These are phyloP conservation scores for Lagenaria siceraria DNA, from an alignment of 306 rosid species.

Conservation along the genomic window DNA sequence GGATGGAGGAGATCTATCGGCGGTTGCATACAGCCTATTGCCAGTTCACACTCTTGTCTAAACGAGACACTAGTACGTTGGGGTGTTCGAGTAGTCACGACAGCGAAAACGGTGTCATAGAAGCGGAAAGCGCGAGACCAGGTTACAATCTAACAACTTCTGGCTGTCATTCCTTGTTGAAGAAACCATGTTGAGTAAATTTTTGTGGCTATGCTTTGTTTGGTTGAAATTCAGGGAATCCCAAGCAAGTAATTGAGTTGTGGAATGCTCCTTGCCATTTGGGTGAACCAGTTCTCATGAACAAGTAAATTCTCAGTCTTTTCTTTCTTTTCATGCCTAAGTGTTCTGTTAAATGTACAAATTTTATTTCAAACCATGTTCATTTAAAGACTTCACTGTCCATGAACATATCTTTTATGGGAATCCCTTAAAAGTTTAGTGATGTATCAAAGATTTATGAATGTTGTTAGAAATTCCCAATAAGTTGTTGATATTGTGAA, in stretches of 20 bases:
- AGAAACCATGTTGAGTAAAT: slow-evolving; percentile 1
- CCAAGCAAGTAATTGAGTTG: neutral
- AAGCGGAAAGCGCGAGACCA: slow-evolving; percentile 18
- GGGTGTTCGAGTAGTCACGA: slow-evolving; percentile 20
- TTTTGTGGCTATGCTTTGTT: neutral
- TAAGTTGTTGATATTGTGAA: too few relatives aligned
- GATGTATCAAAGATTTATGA: neutral
- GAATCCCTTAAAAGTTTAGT: neutral
- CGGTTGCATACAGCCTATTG: slow-evolving; percentile 47
- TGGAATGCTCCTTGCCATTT: slow-evolving; percentile 14
- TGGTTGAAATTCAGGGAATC: neutral
- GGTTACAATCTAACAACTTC: slow-evolving; percentile 47
- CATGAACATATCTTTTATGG: neutral
- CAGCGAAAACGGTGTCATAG: slow-evolving; percentile 2
- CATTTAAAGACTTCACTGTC: neutral
- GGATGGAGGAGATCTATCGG: slow-evolving; percentile 42
- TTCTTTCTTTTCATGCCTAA: neutral
- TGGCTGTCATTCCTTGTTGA: slow-evolving; percentile 14
- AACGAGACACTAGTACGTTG: slow-evolving; percentile 10
- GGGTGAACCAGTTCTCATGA: slow-evolving; percentile 9
- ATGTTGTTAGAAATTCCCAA: neutral
- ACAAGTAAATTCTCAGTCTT: neutral
- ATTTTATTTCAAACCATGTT: neutral
- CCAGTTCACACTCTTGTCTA: slow-evolving; percentile 23
- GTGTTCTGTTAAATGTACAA: neutral